These are phyloP conservation scores for Amanita subjunquillea DNA, from an alignment of 768 basidiomycete genomes.

Conservation along the genomic window DNA sequence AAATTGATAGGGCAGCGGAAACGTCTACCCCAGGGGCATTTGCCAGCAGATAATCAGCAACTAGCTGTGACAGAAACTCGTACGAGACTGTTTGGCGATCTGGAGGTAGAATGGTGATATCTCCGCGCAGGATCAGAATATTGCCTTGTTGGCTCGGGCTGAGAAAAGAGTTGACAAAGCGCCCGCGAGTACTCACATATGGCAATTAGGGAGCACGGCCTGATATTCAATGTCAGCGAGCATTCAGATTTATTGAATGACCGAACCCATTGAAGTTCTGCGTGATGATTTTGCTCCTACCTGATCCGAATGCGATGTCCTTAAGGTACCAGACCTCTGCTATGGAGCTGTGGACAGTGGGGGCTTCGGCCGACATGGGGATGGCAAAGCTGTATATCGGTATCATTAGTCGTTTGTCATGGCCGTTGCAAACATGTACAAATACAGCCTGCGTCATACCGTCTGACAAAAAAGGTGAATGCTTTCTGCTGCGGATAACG, in stretches of 20 bases:
- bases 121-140: constrained; percentile 76
- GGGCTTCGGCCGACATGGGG: constrained; percentile 10
- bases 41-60: constrained; percentile 72
- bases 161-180: neutral
- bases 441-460: neutral
- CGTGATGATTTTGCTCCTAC: constrained; percentile 50
- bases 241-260: neutral
- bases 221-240: constrained; percentile 18
- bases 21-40: constrained; percentile 51
- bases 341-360: constrained; percentile 29
- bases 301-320: constrained; percentile 39
- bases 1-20: constrained; percentile 61
- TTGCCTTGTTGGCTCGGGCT: constrained; percentile 44
- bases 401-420: neutral
- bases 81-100: constrained; percentile 69
- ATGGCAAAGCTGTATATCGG: neutral
- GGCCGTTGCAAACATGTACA: neutral
- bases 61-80: constrained; percentile 71
- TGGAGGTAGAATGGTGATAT: constrained; percentile 62
- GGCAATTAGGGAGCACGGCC: constrained; percentile 87
- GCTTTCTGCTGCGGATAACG: too few species aligned
- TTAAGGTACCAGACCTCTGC: constrained; percentile 77
- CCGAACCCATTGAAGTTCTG: constrained; percentile 75
- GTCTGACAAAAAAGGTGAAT: neutral
- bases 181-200: constrained; percentile 44